Percentiles rank a stretch among this genome's conserved stretches.
Conservation (phyloP, 345 rosid species). For the Hevea brasiliensis region DNA sequence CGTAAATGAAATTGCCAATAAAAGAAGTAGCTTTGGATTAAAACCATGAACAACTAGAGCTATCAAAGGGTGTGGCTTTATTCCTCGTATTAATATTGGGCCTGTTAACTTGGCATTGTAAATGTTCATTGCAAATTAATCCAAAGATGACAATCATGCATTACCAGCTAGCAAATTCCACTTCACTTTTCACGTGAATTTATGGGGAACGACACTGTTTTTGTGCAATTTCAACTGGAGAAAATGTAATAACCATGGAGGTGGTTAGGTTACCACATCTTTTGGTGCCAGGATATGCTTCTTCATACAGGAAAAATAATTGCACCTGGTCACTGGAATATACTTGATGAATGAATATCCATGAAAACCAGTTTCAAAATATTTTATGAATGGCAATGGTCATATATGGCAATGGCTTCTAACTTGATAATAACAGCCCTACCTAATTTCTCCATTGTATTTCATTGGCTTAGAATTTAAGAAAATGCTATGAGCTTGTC, state of each 20-base stretch:
- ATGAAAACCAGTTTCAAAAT: background rate
- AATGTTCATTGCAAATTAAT: conserved; percentile 8
- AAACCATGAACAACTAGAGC: too few species aligned
- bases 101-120: background rate
- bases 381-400: background rate
- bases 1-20: too few species aligned
- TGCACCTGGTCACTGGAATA: too few species aligned
- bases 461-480: too few species aligned
- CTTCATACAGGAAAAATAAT: background rate
- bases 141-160: background rate
- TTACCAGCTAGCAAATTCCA: background rate
- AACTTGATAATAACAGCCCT: too few species aligned
- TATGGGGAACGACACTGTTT: background rate
- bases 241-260: conserved; percentile 2
- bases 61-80: too few species aligned
- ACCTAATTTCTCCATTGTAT: too few species aligned
- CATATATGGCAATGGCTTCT: too few species aligned
- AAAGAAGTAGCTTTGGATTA: too few species aligned
- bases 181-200: background rate
- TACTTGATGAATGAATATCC: too few species aligned
- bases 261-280: background rate
- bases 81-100: background rate
- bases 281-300: background rate
- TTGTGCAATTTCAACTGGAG: conserved; percentile 5
- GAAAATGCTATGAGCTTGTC: too few species aligned